Evolutionary conservation across 805 yeast genomes (phyloP).

Genomic region (Candida insectorum): DNA sequence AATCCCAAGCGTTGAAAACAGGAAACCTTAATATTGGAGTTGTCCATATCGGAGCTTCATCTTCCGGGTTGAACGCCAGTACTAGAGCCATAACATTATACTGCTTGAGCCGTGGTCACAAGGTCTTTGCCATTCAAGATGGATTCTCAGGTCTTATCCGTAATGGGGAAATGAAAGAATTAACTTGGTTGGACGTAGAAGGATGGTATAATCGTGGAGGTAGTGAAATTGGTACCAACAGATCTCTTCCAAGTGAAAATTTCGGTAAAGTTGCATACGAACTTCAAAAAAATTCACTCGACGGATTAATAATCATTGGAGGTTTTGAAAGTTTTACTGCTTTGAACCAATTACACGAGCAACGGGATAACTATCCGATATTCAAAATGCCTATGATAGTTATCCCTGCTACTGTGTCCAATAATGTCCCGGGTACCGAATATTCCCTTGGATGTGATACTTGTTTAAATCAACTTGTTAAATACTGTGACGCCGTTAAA

Average conservation of each 20-base stretch:
- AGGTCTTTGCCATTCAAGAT: slow-evolving; percentile 65
- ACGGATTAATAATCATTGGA: slow-evolving; percentile 73
- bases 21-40: slow-evolving; percentile 58
- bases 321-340: slow-evolving; percentile 82
- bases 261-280: slow-evolving; percentile 70
- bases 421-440: slow-evolving; percentile 80
- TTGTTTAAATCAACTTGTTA: slow-evolving; percentile 65
- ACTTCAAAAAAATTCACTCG: slow-evolving; percentile 62
- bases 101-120: slow-evolving; percentile 74
- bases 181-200: slow-evolving; percentile 67
- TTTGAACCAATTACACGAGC: slow-evolving; percentile 59
- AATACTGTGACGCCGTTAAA: slow-evolving; percentile 75
- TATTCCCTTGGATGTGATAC: slow-evolving; percentile 76
- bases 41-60: slow-evolving; percentile 77
- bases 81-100: slow-evolving; percentile 70
- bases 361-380: slow-evolving; percentile 60
- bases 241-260: slow-evolving; percentile 65
- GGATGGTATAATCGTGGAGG: slow-evolving; percentile 78
- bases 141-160: slow-evolving; percentile 71
- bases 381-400: slow-evolving; percentile 76
- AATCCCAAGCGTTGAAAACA: slow-evolving; percentile 37
- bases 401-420: slow-evolving; percentile 77
- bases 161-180: slow-evolving; percentile 56
- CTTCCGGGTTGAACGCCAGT: slow-evolving; percentile 77
- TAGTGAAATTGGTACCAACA: slow-evolving; percentile 77